Conservation (phyloP, 345 rosid species). For the Linum tenue region DNA sequence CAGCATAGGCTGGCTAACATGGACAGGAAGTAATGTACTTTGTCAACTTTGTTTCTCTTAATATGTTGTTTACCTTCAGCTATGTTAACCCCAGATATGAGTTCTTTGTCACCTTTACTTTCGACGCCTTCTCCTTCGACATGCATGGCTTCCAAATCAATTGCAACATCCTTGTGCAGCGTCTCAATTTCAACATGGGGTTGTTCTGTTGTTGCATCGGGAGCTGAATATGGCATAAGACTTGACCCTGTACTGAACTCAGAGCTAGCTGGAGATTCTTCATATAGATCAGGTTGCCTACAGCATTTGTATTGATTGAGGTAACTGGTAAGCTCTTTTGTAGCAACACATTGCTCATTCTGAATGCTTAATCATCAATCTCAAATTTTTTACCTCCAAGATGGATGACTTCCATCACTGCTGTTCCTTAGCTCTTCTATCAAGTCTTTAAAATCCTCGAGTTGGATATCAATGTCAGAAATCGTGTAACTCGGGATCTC, state of each 20-base stretch:
- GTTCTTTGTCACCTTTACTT: conserved; percentile 32
- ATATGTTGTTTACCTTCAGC: conserved; percentile 39
- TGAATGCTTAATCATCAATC: neutral
- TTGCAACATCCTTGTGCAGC: conserved; percentile 30
- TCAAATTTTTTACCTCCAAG: conserved; percentile 57
- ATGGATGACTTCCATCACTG: conserved; percentile 50
- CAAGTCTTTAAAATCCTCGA: conserved; percentile 65
- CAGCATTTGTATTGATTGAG: conserved; percentile 12
- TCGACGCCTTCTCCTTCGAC: conserved; percentile 18
- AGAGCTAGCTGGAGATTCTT: conserved; percentile 81
- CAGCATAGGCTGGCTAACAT: conserved; percentile 8
- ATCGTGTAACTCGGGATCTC: conserved; percentile 38
- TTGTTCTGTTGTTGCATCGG: conserved; percentile 35
- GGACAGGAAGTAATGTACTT: conserved; percentile 7
- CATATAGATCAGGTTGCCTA: conserved; percentile 73
- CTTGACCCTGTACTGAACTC: conserved; percentile 87
- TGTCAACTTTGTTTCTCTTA: neutral
- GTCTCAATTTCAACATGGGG: conserved; percentile 30
- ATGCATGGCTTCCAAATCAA: conserved; percentile 16
- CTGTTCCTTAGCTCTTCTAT: conserved; percentile 50
- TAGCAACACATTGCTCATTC: neutral
- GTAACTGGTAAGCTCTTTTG: conserved; percentile 10
- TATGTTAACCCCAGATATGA: conserved; percentile 26
- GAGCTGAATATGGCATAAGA: conserved; percentile 26
- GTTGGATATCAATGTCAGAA: conserved; percentile 52